Conservation (phyloP, 768 basidiomycete species). For the Russula ochroleuca region DNA sequence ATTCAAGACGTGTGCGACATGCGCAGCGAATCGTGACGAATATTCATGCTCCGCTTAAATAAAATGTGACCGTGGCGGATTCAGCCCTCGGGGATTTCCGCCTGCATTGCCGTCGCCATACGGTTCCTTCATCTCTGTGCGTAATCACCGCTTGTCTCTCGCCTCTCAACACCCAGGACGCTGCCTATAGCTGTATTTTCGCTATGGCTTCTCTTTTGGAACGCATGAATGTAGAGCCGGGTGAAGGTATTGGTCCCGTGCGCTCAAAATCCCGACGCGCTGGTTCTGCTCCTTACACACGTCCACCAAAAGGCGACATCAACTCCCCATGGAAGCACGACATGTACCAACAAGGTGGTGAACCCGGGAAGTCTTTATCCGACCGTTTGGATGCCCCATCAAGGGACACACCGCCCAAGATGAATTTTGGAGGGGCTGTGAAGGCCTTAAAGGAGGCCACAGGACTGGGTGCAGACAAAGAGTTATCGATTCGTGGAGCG, state of each 20-base stretch:
- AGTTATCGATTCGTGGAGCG: slow-evolving; percentile 27
- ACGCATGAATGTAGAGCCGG: slow-evolving; percentile 26
- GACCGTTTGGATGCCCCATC: slow-evolving; percentile 21
- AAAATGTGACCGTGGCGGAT: not conserved
- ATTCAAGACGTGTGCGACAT: not conserved
- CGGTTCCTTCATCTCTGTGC: not conserved
- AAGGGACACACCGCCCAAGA: slow-evolving; percentile 21
- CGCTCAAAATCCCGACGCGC: slow-evolving; percentile 25
- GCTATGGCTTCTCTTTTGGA: slow-evolving; percentile 28
- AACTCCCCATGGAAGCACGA: slow-evolving; percentile 28
- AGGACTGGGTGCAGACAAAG: slow-evolving; percentile 10
- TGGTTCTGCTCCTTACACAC: slow-evolving; percentile 25
- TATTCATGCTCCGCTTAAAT: slow-evolving; percentile 23
- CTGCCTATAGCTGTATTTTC: not conserved
- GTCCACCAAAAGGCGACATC: slow-evolving; percentile 26
- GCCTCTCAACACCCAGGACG: not conserved
- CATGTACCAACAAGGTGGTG: slow-evolving; percentile 17
- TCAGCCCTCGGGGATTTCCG: not conserved
- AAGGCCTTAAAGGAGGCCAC: slow-evolving; percentile 27
- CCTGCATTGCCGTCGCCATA: not conserved
- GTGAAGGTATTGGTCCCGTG: slow-evolving; percentile 21
- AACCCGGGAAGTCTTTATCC: slow-evolving; percentile 20
- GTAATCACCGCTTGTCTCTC: not conserved
- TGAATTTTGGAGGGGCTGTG: slow-evolving; percentile 26
- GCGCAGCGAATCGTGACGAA: not conserved